Percentiles rank a stretch among this genome's conserved stretches.
Evolutionary conservation across 495 filamentous ascomycete species (phyloP).

Genomic region (Xylaria bambusicola): DNA sequence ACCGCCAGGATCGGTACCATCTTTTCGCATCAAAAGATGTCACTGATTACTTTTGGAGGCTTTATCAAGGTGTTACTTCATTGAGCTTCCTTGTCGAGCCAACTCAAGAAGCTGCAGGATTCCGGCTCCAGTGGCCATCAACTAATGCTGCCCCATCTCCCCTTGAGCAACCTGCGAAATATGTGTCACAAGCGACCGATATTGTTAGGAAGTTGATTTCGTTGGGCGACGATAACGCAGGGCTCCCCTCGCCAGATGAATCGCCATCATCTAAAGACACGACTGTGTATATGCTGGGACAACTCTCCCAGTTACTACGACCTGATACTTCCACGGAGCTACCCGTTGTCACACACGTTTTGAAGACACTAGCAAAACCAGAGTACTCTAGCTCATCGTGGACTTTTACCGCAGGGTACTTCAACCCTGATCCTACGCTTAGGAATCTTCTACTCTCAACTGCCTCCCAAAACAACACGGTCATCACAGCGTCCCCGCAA

Average conservation of each 20-base stretch:
- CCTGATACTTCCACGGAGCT: constrained; percentile 86
- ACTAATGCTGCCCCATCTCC: constrained; percentile 73
- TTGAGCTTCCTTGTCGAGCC: constrained; percentile 81
- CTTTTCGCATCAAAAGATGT: constrained; percentile 77
- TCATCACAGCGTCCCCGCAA: constrained; percentile 90
- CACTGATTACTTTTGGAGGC: constrained; percentile 75
- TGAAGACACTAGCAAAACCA: constrained; percentile 63
- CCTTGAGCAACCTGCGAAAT: constrained; percentile 65
- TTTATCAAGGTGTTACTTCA: constrained; percentile 75
- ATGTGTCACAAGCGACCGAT: constrained; percentile 65
- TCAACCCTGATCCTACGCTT: constrained; percentile 86
- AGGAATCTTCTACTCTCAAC: constrained; percentile 77
- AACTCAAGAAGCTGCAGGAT: constrained; percentile 59
- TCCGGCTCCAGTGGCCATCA: constrained; percentile 75
- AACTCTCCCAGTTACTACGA: constrained; percentile 79
- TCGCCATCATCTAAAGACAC: constrained; percentile 54
- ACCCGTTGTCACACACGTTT: constrained; percentile 71
- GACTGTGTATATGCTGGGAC: constrained; percentile 79
- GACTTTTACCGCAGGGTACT: constrained; percentile 98
- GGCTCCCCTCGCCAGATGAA: constrained; percentile 14
- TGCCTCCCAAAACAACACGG: constrained; percentile 65
- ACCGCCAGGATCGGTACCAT: constrained; percentile 93
- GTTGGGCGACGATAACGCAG: constrained; percentile 27
- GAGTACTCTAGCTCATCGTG: constrained; percentile 69
- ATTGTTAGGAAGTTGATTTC: constrained; percentile 66